phyloP scores from a whole-genome alignment of 768 basidiomycete species.

The Mycena pura region DNA sequence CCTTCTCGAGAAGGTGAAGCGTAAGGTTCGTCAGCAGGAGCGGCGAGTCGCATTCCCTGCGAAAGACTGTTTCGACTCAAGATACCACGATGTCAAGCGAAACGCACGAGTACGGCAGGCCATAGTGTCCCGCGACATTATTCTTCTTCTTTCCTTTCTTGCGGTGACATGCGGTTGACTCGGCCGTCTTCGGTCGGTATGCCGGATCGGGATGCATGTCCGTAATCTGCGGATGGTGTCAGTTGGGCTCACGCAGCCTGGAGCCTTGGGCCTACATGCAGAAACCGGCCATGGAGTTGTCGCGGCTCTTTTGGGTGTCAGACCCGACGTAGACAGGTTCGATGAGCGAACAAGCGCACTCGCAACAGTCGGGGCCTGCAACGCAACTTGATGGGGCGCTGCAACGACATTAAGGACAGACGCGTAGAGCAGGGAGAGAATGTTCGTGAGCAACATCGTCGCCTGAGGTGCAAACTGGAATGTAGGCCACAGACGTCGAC shows the following conservation, averaged over 20 bases:
- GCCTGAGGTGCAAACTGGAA: too few relatives aligned
- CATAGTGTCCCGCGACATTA: conserved; percentile 64
- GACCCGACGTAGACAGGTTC: not conserved
- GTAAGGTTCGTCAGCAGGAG: conserved; percentile 80
- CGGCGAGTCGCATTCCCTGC: conserved; percentile 84
- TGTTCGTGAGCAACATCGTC: not conserved
- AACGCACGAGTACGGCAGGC: conserved; percentile 70
- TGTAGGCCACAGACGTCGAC: too few relatives aligned
- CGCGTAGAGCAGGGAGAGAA: not conserved
- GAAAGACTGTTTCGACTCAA: not conserved
- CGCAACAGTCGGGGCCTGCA: conserved; percentile 7
- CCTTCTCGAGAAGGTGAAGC: conserved; percentile 74
- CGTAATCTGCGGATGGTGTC: conserved; percentile 50
- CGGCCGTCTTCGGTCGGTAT: conserved; percentile 59
- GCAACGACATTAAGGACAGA: conserved; percentile 10
- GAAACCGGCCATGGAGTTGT: conserved; percentile 73
- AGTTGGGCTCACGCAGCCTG: not conserved
- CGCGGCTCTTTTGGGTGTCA: conserved; percentile 43
- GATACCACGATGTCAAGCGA: not conserved
- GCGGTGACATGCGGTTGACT: conserved; percentile 73
- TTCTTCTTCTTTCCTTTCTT: conserved; percentile 63
- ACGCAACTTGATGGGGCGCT: conserved; percentile 14
- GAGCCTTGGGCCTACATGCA: conserved; percentile 47
- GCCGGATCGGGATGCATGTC: conserved; percentile 85
- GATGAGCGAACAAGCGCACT: conserved; percentile 9